Conservation (phyloP, 164 flowering plant species). For the Vitis labrusca region DNA sequence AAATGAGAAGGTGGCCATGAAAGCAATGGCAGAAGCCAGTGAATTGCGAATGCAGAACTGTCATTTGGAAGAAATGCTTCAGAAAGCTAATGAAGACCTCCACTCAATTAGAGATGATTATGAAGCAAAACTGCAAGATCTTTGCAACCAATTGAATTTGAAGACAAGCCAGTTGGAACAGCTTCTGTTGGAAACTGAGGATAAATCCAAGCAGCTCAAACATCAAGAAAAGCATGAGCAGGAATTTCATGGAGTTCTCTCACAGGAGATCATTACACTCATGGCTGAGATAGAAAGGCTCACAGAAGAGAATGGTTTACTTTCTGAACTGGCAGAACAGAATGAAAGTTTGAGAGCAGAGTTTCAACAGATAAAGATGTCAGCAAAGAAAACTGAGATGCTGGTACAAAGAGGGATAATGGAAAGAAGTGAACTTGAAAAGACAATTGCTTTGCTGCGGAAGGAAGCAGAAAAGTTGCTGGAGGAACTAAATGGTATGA, state of each 20-base stretch:
- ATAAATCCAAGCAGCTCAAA: conserved; percentile 50
- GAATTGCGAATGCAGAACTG: conserved; percentile 59
- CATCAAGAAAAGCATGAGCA: conserved; percentile 40
- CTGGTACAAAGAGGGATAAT: conserved; percentile 33
- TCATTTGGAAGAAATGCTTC: conserved; percentile 51
- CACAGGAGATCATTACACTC: conserved; percentile 42
- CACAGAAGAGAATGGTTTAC: conserved; percentile 28
- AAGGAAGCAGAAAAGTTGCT: conserved; percentile 45
- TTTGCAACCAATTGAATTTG: conserved; percentile 33
- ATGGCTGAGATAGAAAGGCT: conserved; percentile 47
- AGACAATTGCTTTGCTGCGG: conserved; percentile 33
- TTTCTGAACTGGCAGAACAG: conserved; percentile 36
- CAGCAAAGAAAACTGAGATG: conserved; percentile 36
- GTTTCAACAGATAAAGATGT: conserved; percentile 33
- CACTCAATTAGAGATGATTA: conserved; percentile 40
- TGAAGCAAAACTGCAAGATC: conserved; percentile 48
- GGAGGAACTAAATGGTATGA: conserved; percentile 44
- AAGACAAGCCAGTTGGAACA: conserved; percentile 37
- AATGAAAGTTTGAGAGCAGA: conserved; percentile 34
- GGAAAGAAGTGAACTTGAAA: conserved; percentile 51
- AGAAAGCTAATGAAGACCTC: conserved; percentile 55
- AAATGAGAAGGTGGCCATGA: conserved; percentile 76
- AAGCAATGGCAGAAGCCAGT: conserved; percentile 69
- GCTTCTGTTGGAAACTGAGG: conserved; percentile 39
- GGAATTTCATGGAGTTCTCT: conserved; percentile 33